phyloP scores from a whole-genome alignment of 1,284 basidiomycete genomes.

The Puccinia horiana region DNA sequence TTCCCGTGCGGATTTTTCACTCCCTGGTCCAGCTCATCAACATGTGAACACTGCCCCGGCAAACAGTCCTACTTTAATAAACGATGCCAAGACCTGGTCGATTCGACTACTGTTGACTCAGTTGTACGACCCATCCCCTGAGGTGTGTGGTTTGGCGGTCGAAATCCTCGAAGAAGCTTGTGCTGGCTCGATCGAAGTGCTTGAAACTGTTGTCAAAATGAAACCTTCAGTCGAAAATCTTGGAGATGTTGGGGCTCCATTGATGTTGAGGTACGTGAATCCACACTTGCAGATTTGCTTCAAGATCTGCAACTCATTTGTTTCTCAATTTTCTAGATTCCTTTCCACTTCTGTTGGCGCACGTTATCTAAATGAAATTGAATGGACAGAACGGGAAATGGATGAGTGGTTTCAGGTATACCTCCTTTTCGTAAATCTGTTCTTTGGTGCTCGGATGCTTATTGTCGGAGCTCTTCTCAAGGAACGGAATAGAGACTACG shows the following conservation, averaged over 20 bases:
- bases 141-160: slow-evolving; percentile 86
- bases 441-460: slow-evolving; percentile 6
- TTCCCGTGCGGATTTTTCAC: slow-evolving; percentile 63
- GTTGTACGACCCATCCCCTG: slow-evolving; percentile 84
- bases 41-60: slow-evolving; percentile 27
- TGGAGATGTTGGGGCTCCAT: slow-evolving; percentile 83
- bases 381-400: slow-evolving; percentile 91
- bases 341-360: slow-evolving; percentile 93
- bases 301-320: neutral
- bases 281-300: neutral
- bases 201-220: slow-evolving; percentile 90
- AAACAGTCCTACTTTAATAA: neutral
- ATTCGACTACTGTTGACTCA: slow-evolving; percentile 78
- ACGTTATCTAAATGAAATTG: slow-evolving; percentile 82
- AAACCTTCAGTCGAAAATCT: slow-evolving; percentile 92
- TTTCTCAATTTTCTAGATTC: slow-evolving; percentile 66
- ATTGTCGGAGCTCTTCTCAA: slow-evolving; percentile 56
- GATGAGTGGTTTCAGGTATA: slow-evolving; percentile 90
- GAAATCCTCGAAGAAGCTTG: slow-evolving; percentile 86
- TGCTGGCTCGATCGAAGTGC: slow-evolving; percentile 70
- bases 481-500: slow-evolving; percentile 84
- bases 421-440: slow-evolving; percentile 20
- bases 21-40: slow-evolving; percentile 58
- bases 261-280: slow-evolving; percentile 73
- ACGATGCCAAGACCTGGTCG: slow-evolving; percentile 53